Evolutionary conservation across 2,329 filamentous ascomycete genomes (phyloP).

Genomic region (Colletotrichum zoysiae): DNA sequence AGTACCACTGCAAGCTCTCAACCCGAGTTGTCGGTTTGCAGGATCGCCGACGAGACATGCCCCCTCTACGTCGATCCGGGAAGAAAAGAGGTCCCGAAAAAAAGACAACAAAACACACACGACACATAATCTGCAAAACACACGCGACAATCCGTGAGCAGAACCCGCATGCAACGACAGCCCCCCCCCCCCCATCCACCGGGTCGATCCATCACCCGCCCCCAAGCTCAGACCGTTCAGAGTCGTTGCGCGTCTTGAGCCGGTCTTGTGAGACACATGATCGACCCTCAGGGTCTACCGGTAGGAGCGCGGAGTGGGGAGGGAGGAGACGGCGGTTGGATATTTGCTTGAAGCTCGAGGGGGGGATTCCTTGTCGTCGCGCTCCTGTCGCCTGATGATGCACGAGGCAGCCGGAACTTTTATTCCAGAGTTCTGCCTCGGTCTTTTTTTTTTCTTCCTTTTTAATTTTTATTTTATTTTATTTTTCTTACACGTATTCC

Average conservation of each 20-base stretch:
- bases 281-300: background rate
- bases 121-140: background rate
- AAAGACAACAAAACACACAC: background rate
- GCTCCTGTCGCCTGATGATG: background rate
- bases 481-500: too few relatives aligned
- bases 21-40: background rate
- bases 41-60: background rate
- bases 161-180: background rate
- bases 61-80: background rate
- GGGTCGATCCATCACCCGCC: background rate
- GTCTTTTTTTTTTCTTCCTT: too few relatives aligned
- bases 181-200: background rate
- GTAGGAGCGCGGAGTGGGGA: background rate
- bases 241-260: conserved; percentile 19
- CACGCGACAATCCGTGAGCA: background rate
- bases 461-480: too few relatives aligned
- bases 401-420: too few relatives aligned
- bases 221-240: background rate
- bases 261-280: conserved; percentile 14
- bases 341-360: background rate
- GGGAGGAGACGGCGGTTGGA: too few relatives aligned
- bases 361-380: background rate
- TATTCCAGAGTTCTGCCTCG: too few relatives aligned
- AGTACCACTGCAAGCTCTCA: background rate
- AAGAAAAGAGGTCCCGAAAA: background rate